A percentile compares a stretch with the other conserved stretches of the same genome.
phyloP scores from a whole-genome alignment of 768 basidiomycete species.

The Kwoniella bestiolae region DNA sequence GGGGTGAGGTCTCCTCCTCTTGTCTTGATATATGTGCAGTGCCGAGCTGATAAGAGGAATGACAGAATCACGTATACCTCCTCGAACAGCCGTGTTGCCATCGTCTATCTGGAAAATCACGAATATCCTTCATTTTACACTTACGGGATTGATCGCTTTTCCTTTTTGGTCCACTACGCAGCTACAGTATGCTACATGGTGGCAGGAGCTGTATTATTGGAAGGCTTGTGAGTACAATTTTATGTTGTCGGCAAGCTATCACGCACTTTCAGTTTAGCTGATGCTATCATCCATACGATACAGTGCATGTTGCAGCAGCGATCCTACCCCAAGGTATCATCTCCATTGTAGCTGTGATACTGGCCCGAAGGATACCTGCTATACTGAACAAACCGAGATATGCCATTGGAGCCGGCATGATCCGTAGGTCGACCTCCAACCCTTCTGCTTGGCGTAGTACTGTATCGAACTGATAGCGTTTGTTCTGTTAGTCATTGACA shows the following conservation, averaged over 20 bases:
- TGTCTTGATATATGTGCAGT: too few relatives aligned
- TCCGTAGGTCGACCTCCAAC: constrained; percentile 19
- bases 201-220: constrained; percentile 34
- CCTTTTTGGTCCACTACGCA: constrained; percentile 50
- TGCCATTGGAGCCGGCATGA: constrained; percentile 29
- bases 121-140: constrained; percentile 38
- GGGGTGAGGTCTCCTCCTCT: too few relatives aligned
- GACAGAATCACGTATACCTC: constrained; percentile 58
- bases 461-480: not conserved
- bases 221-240: constrained; percentile 23
- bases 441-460: not conserved
- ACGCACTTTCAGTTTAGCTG: too few relatives aligned
- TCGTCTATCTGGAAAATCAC: constrained; percentile 40
- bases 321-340: constrained; percentile 46
- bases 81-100: constrained; percentile 57
- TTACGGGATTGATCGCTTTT: constrained; percentile 22
- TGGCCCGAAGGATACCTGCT: constrained; percentile 24
- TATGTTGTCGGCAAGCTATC: too few relatives aligned
- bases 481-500: constrained; percentile 36
- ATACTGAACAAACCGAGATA: constrained; percentile 37
- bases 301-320: constrained; percentile 43
- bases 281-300: too few relatives aligned
- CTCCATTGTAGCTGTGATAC: constrained; percentile 30
- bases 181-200: constrained; percentile 40
- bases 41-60: too few relatives aligned